Conservation (phyloP, 2,329 filamentous ascomycete genomes). For the Blastomyces silverae region DNA sequence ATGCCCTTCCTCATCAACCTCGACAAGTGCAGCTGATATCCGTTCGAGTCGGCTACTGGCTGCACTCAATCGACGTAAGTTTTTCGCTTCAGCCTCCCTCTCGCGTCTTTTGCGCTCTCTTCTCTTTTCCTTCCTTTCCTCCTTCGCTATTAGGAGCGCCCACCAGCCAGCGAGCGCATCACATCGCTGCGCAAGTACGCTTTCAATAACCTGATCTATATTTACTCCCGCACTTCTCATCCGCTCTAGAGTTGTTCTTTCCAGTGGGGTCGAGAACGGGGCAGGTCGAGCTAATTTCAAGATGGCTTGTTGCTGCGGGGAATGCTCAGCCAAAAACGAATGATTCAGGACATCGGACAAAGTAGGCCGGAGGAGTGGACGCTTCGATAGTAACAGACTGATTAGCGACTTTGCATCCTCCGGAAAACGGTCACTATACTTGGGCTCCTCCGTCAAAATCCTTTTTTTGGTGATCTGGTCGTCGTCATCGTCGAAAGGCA, state of each 20-base stretch:
- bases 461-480: slow-evolving; percentile 77
- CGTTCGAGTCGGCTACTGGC: slow-evolving; percentile 81
- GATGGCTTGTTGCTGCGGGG: slow-evolving; percentile 81
- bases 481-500: slow-evolving; percentile 95
- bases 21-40: slow-evolving; percentile 66
- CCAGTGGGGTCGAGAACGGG: slow-evolving; percentile 76
- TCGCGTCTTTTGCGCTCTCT: slow-evolving; percentile 79
- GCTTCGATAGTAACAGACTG: slow-evolving; percentile 76
- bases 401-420: slow-evolving; percentile 71
- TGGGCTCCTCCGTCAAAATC: slow-evolving; percentile 80
- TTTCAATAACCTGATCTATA: slow-evolving; percentile 89
- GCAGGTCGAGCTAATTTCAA: slow-evolving; percentile 72
- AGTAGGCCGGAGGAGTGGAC: slow-evolving; percentile 73
- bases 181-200: slow-evolving; percentile 81
- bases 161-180: slow-evolving; percentile 93
- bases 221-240: slow-evolving; percentile 94
- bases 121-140: slow-evolving; percentile 75
- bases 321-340: slow-evolving; percentile 80
- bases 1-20: slow-evolving; percentile 70
- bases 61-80: slow-evolving; percentile 73
- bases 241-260: slow-evolving; percentile 83
- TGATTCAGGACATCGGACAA: slow-evolving; percentile 80
- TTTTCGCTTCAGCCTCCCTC: slow-evolving; percentile 72
- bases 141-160: slow-evolving; percentile 89
- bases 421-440: slow-evolving; percentile 73